A percentile compares a stretch with the other conserved stretches of the same genome.
Conservation (phyloP, 2,329 filamentous ascomycete species). For the Mycogone perniciosa region DNA sequence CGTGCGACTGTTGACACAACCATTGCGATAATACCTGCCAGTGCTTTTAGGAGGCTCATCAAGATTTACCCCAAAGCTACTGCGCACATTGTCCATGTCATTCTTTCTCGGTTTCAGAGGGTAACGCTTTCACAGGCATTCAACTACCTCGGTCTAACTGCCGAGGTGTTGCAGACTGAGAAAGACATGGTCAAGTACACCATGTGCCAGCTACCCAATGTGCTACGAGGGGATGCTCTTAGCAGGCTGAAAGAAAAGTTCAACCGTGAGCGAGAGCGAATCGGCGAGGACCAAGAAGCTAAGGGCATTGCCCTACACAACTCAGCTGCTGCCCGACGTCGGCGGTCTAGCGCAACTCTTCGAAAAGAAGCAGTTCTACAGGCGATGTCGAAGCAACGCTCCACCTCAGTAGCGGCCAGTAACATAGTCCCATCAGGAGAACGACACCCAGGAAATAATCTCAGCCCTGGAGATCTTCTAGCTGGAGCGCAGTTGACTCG, state of each 20-base stretch:
- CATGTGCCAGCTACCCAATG: conserved; percentile 83
- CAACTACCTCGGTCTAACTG: conserved; percentile 85
- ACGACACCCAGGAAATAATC: conserved; percentile 39
- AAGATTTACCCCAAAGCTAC: conserved; percentile 94
- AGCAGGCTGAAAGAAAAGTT: conserved; percentile 91
- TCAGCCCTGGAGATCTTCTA: conserved; percentile 71
- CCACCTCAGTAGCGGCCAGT: conserved; percentile 37
- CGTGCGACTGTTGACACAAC: conserved; percentile 93
- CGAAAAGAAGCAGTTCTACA: conserved; percentile 75
- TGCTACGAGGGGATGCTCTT: conserved; percentile 76
- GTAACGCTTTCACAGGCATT: conserved; percentile 94
- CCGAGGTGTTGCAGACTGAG: conserved; percentile 87
- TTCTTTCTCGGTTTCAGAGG: conserved; percentile 85
- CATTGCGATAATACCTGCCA: conserved; percentile 95
- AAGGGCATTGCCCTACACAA: conserved; percentile 98
- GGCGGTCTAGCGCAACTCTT: conserved; percentile 66
- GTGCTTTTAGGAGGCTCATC: conserved; percentile 87
- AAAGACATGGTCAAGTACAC: conserved; percentile 92
- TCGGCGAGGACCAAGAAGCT: conserved; percentile 66
- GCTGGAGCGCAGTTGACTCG: conserved; percentile 69
- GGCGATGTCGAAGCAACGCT: conserved; percentile 48
- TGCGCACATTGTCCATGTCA: conserved; percentile 95
- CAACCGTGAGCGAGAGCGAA: conserved; percentile 71
- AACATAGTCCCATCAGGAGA: conserved; percentile 37
- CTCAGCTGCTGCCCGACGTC: conserved; percentile 55